Base-by-base conservation (phyloP, 2,329 filamentous ascomycete genomes). In the Fonsecaea erecta region DNA sequence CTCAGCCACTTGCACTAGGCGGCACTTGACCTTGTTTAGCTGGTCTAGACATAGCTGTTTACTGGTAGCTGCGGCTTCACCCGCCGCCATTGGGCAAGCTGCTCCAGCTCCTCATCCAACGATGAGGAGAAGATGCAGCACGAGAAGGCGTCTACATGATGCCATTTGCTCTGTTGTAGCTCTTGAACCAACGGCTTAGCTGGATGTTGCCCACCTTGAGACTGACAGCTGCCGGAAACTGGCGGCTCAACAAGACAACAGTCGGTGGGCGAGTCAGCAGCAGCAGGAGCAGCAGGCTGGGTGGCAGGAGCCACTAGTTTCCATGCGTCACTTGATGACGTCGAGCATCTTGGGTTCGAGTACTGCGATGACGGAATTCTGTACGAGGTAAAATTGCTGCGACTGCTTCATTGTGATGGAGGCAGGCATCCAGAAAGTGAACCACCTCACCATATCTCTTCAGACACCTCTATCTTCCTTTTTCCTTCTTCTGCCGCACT, bases 281-380 rank as follows among this genome's bases (percentile, higher is more conserved):
- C 7, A 57, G n/a, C n/a, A n/a, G n/a, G n/a, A n/a, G n/a, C n/a
- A n/a, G n/a, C n/a, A n/a, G n/a, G n/a, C n/a, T n/a, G n/a, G n/a
- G n/a, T n/a, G n/a, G n/a, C n/a, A n/a, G n/a, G n/a, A n/a, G 53
- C 12, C 56, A 55, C 57, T 61, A 63, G 61, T 55, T 57, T 37
- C 51, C 60, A 61, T 52, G 57, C 52, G 52, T 61, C 43, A 35
- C 57, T 67, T 61, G 46, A 67, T 67, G 65, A 67, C 65, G 65
- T 67, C 54, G 53, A 52, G 26, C 48, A 52, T 28, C 18, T n/a
- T 14, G 48, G 48, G 3, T 24, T 52, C 24, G 21, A 14, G 2
- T 8, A 40, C 12, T 40, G 35, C n/a, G 37, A n/a, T 43, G 37
- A 43, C 16, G 37, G 37, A 43, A 43, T 18, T 11, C 32, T 34